Evolutionary conservation across 1,284 basidiomycete genomes (phyloP), one percentile per base, ranked within the genome.

Genomic region (Rhodotorula sp.): DNA sequence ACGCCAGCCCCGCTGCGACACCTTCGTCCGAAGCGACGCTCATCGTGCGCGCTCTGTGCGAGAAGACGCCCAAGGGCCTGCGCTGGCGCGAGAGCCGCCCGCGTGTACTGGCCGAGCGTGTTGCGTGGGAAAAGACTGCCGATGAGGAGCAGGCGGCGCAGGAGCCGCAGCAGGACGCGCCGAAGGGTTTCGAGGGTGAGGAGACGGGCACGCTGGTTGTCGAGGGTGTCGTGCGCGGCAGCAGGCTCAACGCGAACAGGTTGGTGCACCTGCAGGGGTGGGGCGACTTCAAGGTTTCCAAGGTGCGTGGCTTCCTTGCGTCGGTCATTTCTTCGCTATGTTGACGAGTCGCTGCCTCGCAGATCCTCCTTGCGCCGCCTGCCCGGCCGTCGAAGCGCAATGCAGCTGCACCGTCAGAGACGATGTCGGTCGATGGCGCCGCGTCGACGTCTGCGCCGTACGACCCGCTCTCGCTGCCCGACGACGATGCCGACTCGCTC

Each of bases 221-320:
- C 7, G 91, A 90, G 1, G 96, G 96, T 27, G 87, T 92, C 65
- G 87, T 97, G 17, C 85, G 97, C 27, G 96, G 96, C 0, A 84
- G 87, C 7, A 82, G 87, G 41, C 82, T 99, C 61, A 92, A 90
- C 56, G 90, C 91, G 7, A 91, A 97, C 79, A 84, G 95, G 58
- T 85, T 99, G 27, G 86, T 98, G 0, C 95, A 99, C 81, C 79
- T 99, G 7, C 92, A 93, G 1, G 90, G 91, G 78, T 88, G 86
- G 80, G 96, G 95, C 1, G 96, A 99, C 82, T 97, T 90, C 82
- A 89, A 90, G 78, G 85, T 98, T 25, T 85, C 87, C 34, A 89
- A 90, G 82, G 93, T 93, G 74, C 25, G 71, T 23, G 7, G 2
- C 10, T 21, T 49, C 53, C n/a, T 16, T 17, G 0, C 21, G 21